A percentile compares a stretch with the other conserved stretches of the same genome.
phyloP scores from a whole-genome alignment of 139 green algal genomes.

The Haematococcus lacustris region DNA sequence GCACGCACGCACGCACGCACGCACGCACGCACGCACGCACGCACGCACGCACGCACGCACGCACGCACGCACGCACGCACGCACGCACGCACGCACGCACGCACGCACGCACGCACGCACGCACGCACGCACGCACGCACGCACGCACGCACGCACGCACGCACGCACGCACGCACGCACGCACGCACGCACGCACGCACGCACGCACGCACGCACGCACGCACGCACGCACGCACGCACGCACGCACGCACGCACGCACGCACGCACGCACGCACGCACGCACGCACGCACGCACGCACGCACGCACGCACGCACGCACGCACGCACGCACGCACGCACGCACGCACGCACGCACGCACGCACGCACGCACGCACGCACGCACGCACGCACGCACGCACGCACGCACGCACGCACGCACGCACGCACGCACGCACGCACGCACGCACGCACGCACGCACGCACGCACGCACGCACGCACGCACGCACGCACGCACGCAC shows the following conservation, averaged over 20 bases:
- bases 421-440: constrained; percentile 23
- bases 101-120: constrained; percentile 11
- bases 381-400: constrained; percentile 18
- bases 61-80: neutral
- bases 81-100: constrained; percentile 7
- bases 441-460: constrained; percentile 19
- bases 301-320: constrained; percentile 12
- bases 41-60: neutral
- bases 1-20: no score
- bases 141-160: constrained; percentile 19
- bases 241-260: neutral
- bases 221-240: constrained; percentile 18
- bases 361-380: constrained; percentile 19
- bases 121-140: constrained; percentile 18
- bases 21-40: neutral
- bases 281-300: constrained; percentile 10
- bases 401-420: constrained; percentile 16
- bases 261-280: neutral
- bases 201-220: constrained; percentile 19
- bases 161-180: constrained; percentile 19
- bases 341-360: constrained; percentile 20
- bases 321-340: constrained; percentile 17
- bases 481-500: constrained; percentile 12
- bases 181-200: constrained; percentile 18
- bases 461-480: constrained; percentile 15